These are phyloP conservation scores for Paecilomyces sp. DNA, from an alignment of 2,329 filamentous ascomycete genomes.

Conservation along the genomic window DNA sequence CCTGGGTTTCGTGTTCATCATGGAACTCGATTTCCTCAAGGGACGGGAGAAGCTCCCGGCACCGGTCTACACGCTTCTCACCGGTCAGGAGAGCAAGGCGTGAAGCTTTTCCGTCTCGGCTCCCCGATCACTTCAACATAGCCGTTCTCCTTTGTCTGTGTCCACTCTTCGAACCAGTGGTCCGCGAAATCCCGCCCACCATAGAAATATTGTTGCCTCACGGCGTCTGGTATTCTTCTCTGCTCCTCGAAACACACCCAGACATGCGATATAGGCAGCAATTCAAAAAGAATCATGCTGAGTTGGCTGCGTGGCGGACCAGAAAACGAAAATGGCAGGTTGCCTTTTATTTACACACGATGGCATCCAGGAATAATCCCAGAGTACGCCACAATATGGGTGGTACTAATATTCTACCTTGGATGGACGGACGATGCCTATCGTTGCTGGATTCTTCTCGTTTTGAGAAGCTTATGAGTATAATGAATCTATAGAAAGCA, in stretches of 20 bases:
- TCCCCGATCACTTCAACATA: neutral
- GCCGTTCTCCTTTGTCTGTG: neutral
- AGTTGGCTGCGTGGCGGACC: too few species aligned
- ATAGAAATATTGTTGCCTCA: neutral
- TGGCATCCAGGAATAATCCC: neutral
- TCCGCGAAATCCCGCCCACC: neutral
- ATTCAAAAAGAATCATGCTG: too few species aligned
- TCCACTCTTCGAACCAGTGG: neutral
- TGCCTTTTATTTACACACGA: neutral
- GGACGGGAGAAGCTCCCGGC: slow-evolving; percentile 82
- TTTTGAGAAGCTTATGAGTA: neutral
- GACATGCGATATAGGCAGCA: neutral
- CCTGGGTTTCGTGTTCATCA: slow-evolving; percentile 86
- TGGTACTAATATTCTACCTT: neutral
- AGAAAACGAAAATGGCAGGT: neutral
- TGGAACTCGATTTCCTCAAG: slow-evolving; percentile 89
- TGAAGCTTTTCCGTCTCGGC: slow-evolving; percentile 1
- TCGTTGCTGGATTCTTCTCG: neutral
- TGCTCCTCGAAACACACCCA: neutral
- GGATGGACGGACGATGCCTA: neutral
- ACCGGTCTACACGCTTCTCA: slow-evolving; percentile 77
- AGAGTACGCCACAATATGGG: neutral
- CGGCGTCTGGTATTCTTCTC: neutral
- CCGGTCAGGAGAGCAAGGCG: slow-evolving; percentile 44
- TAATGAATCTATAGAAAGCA: neutral